A percentile compares a stretch with the other conserved stretches of the same genome.
Conservation (phyloP, 202 grass and related monocot genomes). For the Dendrocalamus latiflorus region DNA sequence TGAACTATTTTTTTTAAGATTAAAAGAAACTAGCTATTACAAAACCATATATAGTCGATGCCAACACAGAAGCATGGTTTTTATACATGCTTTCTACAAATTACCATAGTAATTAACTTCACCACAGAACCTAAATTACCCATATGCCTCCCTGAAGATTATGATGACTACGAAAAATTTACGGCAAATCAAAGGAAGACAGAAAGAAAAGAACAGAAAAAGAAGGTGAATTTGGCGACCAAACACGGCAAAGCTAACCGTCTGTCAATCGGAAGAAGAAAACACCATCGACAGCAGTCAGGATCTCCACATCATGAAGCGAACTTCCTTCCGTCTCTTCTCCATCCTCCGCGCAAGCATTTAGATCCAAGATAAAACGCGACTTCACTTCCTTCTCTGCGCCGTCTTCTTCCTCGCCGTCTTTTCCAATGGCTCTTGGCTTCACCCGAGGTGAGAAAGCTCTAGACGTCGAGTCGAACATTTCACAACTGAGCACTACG, state of each 20-base stretch:
- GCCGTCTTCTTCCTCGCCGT: slow-evolving; percentile 5
- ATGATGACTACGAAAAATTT: background rate
- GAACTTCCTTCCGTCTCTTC: background rate
- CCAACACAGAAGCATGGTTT: background rate
- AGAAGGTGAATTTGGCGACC: background rate
- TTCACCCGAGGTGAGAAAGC: slow-evolving; percentile 27
- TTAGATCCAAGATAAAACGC: slow-evolving; percentile 57
- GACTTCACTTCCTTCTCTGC: background rate
- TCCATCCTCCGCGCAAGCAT: slow-evolving; percentile 24
- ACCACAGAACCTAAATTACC: background rate
- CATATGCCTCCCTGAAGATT: background rate
- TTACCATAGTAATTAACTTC: background rate
- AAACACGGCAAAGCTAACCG: background rate
- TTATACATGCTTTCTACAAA: background rate
- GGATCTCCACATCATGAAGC: slow-evolving; percentile 8
- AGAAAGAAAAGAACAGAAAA: background rate
- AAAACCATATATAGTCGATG: too few species aligned
- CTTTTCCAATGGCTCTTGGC: background rate
- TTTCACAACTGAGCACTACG: slow-evolving; percentile 46
- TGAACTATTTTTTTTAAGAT: too few species aligned
- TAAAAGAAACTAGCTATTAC: too few species aligned
- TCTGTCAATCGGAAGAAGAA: slow-evolving; percentile 36
- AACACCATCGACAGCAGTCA: slow-evolving; percentile 32
- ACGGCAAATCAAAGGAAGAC: background rate
- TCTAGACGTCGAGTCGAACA: background rate